Evolutionary conservation across 1,284 basidiomycete genomes (phyloP), one percentile per base, ranked within the genome.

Genomic region (Fomitopsis betulina): DNA sequence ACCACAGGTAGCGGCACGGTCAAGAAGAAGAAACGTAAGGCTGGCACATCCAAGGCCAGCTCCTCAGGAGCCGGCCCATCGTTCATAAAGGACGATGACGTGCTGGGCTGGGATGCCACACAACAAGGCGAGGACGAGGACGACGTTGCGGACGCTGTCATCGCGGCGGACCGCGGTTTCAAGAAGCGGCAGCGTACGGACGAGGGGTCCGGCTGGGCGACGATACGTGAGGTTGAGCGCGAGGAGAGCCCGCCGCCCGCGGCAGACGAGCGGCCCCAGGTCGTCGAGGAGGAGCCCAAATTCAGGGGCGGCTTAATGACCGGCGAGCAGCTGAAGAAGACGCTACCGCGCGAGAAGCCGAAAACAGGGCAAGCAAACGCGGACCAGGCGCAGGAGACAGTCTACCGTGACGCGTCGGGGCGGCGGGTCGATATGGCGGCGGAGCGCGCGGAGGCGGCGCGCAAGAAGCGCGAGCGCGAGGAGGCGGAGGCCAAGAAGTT

Each of bases 381-480:
- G 61, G 81, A 83, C 60, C 79, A 83, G 54, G 81, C 86, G 15
- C 88, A 94, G 67, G 90, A 94, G 70, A 99, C 97, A 0, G 85
- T 99, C 12, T 97, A 99, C 73, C 94, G 97, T 70, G 96, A 99
- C 72, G 77, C 87, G 17, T 82, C 84, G 8, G 97, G 97, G 19
- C 83, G 89, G 64, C 90, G 91, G 73, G 92, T 99, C 56, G 94
- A 99, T 67, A 84, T 92, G 51, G 91, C 91, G 68, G 84, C 89
- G 0, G 89, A 89, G 40, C 83, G 83, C 53, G 94, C 89, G 17
- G 93, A 96, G 66, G 91, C 92, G 38, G 87, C 87, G 51, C 75
- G 85, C 62, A 73, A 83, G 69, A 93, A 94, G 69, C 80, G 90
- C 27, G 89, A 93, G 69, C 77, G 81, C 60, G 86, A 93, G 71